These are phyloP conservation scores for Porphyridium purpureum DNA, from an alignment of 23 red algal species.

Conservation along the genomic window DNA sequence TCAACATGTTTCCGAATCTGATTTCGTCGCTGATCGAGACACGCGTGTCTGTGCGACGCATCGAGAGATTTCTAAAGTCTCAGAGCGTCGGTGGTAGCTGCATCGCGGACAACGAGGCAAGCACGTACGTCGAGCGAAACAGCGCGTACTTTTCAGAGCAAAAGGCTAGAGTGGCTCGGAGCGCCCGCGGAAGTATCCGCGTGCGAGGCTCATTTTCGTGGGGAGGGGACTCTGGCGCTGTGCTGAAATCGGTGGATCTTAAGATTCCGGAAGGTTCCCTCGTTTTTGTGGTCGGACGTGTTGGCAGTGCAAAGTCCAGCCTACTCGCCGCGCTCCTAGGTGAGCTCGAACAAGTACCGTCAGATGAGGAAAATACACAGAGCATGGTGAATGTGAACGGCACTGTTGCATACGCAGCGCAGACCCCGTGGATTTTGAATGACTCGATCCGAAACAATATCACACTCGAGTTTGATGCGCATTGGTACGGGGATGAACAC, in stretches of 20 bases:
- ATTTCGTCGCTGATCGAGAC: slow-evolving; percentile 28
- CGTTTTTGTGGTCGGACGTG: slow-evolving; percentile 37
- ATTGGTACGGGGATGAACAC: slow-evolving; percentile 50
- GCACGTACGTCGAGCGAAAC: neutral
- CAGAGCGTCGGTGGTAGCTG: slow-evolving; percentile 14
- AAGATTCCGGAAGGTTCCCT: slow-evolving; percentile 36
- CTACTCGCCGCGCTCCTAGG: slow-evolving; percentile 63
- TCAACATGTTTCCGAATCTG: slow-evolving; percentile 52
- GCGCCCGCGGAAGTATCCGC: too few species aligned
- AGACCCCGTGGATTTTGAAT: slow-evolving; percentile 92
- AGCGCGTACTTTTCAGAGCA: too few species aligned
- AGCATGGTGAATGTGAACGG: slow-evolving; percentile 35
- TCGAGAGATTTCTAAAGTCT: slow-evolving; percentile 36
- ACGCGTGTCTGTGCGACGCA: slow-evolving; percentile 15
- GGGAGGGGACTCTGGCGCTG: too few species aligned
- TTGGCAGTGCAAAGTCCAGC: slow-evolving; percentile 66
- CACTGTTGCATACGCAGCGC: slow-evolving; percentile 58
- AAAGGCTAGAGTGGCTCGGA: too few species aligned
- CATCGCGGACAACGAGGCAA: neutral
- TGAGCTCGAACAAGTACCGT: slow-evolving; percentile 11
- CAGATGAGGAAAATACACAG: slow-evolving; percentile 46
- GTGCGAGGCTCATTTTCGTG: too few species aligned
- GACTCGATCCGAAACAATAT: slow-evolving; percentile 83
- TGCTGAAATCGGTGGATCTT: slow-evolving; percentile 23
- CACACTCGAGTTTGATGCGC: too few species aligned